Base-by-base conservation (phyloP, 495 filamentous ascomycete species). In the Cenococcum geophilum region DNA sequence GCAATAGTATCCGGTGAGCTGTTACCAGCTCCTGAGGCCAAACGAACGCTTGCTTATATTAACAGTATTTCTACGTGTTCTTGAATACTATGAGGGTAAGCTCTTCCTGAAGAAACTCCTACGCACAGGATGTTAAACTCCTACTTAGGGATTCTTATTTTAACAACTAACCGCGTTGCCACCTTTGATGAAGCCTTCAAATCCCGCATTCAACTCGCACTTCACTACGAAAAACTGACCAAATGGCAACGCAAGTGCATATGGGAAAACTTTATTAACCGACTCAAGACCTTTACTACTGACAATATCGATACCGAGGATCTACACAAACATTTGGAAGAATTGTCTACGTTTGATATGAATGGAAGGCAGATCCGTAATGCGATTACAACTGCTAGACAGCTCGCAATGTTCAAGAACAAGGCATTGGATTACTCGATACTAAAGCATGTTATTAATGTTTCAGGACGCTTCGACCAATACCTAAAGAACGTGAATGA, bases 1-100 rank as follows among this genome's bases (percentile, higher is more conserved):
- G 74, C 75, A 51, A 74, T 85, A 5, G 81, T 85, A 0, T 78
- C 78, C n/a, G n/a, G n/a, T n/a, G n/a, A n/a, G n/a, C n/a, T n/a
- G n/a, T n/a, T n/a, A n/a, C n/a, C n/a, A n/a, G n/a, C n/a, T n/a
- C n/a, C n/a, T n/a, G n/a, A n/a, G n/a, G n/a, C n/a, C n/a, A n/a
- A n/a, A n/a, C n/a, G n/a, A n/a, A n/a, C n/a, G n/a, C n/a, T n/a
- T n/a, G n/a, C n/a, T n/a, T n/a, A n/a, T n/a, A n/a, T n/a, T n/a
- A n/a, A n/a, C n/a, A 0, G 71, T 72, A 59, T 71, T 70, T n/a
- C 48, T 60, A 14, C 57, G 63, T 1, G 58, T 58, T 0, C 67
- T 69, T 1, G 65, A 67, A 53, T 64, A 68, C 66, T 66, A 70
- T 47, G 58, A 68, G 1, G 68, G 66, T 1, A n/a, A n/a, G n/a